Percentiles rank a stretch among this genome's conserved stretches.
Evolutionary conservation across 306 rosid species (phyloP).

Genomic region (Rosa chinensis): DNA sequence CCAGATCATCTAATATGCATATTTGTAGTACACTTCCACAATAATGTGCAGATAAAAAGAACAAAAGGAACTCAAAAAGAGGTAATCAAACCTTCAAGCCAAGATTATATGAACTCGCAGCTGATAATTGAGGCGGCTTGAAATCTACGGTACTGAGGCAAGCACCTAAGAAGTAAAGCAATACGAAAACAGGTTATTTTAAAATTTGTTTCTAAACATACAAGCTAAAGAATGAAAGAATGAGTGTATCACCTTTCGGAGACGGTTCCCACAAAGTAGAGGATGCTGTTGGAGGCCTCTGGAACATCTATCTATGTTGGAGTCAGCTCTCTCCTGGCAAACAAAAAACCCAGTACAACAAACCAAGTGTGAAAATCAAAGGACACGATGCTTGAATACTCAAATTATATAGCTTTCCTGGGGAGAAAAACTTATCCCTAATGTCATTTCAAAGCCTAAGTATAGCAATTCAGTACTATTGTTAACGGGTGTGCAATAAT

Average conservation of each 20-base stretch:
- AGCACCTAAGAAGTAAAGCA: constrained; percentile 45
- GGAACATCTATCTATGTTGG: constrained; percentile 34
- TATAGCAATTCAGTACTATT: not conserved
- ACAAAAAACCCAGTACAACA: not conserved
- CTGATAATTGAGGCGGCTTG: constrained; percentile 43
- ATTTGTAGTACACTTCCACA: not conserved
- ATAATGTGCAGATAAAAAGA: not conserved
- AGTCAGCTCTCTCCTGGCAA: constrained; percentile 8
- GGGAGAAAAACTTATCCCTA: not conserved
- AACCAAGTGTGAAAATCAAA: not conserved
- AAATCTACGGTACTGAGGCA: constrained; percentile 33
- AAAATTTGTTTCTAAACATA: not conserved
- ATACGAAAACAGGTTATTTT: constrained; percentile 14
- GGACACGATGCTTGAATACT: not conserved
- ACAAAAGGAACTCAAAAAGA: constrained; percentile 14
- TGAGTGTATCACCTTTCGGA: constrained; percentile 39
- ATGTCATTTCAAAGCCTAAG: not conserved
- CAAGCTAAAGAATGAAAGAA: constrained; percentile 11
- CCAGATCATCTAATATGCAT: not conserved
- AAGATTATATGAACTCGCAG: constrained; percentile 45
- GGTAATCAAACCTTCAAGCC: constrained; percentile 55
- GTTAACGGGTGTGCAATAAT: not conserved
- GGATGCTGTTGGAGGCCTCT: constrained; percentile 46
- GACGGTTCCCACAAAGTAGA: constrained; percentile 45
- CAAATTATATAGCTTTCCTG: not conserved